Conservation (phyloP, 2,329 filamentous ascomycete species). For the Xylaria digitata region DNA sequence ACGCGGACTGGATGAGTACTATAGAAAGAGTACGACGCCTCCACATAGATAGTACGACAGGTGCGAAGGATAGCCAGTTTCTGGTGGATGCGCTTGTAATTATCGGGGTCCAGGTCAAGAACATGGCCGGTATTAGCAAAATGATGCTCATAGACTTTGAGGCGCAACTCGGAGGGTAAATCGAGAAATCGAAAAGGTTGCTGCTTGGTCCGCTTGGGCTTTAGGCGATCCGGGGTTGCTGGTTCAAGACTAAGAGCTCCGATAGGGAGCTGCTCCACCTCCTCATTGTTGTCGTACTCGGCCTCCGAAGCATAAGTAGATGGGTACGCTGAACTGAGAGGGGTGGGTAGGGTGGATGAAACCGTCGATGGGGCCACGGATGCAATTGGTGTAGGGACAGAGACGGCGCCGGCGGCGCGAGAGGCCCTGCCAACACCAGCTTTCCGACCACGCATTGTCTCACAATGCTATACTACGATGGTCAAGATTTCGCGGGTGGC, state of each 20-base stretch:
- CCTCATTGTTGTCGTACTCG: conserved; percentile 55
- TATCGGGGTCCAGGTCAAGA: conserved; percentile 74
- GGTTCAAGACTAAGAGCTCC: conserved; percentile 58
- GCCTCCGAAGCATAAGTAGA: conserved; percentile 54
- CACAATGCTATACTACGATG: conserved; percentile 1
- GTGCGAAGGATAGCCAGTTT: conserved; percentile 70
- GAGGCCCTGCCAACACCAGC: conserved; percentile 49
- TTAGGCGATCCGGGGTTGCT: conserved; percentile 39
- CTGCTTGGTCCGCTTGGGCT: conserved; percentile 51
- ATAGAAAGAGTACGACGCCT: conserved; percentile 75
- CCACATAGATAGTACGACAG: conserved; percentile 69
- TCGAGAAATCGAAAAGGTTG: conserved; percentile 72
- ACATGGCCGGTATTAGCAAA: conserved; percentile 66
- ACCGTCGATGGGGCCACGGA: conserved; percentile 37
- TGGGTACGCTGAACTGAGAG: conserved; percentile 52
- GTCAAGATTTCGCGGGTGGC: conserved; percentile 21
- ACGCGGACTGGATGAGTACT: conserved; percentile 71
- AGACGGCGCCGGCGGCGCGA: conserved; percentile 45
- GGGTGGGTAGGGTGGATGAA: conserved; percentile 51
- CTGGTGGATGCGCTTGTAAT: conserved; percentile 70
- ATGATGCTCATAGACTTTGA: conserved; percentile 74
- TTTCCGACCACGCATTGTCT: conserved; percentile 45
- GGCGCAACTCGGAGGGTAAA: conserved; percentile 75
- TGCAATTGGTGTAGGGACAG: conserved; percentile 45
- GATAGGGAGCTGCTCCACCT: conserved; percentile 56